Percentiles rank a stretch among this genome's conserved stretches.
These are phyloP conservation scores for Clitopilus passeckerianus DNA, from an alignment of 768 basidiomycete species.

Conservation along the genomic window DNA sequence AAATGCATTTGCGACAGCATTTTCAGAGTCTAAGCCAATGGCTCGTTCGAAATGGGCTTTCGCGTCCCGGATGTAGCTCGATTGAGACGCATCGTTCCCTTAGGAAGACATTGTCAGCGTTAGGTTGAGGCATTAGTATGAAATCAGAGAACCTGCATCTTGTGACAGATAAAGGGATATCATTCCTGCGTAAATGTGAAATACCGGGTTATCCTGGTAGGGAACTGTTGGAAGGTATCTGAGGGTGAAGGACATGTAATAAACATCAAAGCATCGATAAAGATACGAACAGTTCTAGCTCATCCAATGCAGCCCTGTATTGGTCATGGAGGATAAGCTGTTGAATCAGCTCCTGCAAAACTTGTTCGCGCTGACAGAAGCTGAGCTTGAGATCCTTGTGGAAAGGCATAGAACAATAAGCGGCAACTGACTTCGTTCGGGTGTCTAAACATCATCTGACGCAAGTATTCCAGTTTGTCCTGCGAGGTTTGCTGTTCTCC, in stretches of 20 bases:
- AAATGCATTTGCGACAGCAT: constrained; percentile 47
- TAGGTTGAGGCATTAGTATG: not conserved
- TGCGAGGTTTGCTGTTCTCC: constrained; percentile 19
- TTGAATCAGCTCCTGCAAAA: constrained; percentile 73
- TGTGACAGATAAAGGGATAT: constrained; percentile 63
- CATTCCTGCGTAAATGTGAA: constrained; percentile 83
- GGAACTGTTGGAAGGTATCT: constrained; percentile 88
- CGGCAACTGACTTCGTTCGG: constrained; percentile 52
- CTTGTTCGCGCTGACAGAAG: constrained; percentile 54
- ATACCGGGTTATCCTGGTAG: constrained; percentile 72
- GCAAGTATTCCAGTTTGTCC: constrained; percentile 50
- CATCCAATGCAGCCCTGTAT: constrained; percentile 72
- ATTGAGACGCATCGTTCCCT: constrained; percentile 19
- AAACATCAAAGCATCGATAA: not conserved
- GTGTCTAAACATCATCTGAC: constrained; percentile 65
- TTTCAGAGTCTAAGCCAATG: constrained; percentile 51
- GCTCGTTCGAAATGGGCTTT: constrained; percentile 65
- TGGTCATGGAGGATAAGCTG: constrained; percentile 53
- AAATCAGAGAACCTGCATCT: constrained; percentile 11
- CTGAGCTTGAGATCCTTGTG: not conserved
- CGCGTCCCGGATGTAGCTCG: constrained; percentile 43
- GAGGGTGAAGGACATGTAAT: constrained; percentile 5
- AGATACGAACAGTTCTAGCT: constrained; percentile 71
- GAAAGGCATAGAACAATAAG: constrained; percentile 1
- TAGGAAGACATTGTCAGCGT: not conserved